Base-by-base conservation (phyloP, 768 basidiomycete genomes). In the Xerocomellus amylosporus region DNA sequence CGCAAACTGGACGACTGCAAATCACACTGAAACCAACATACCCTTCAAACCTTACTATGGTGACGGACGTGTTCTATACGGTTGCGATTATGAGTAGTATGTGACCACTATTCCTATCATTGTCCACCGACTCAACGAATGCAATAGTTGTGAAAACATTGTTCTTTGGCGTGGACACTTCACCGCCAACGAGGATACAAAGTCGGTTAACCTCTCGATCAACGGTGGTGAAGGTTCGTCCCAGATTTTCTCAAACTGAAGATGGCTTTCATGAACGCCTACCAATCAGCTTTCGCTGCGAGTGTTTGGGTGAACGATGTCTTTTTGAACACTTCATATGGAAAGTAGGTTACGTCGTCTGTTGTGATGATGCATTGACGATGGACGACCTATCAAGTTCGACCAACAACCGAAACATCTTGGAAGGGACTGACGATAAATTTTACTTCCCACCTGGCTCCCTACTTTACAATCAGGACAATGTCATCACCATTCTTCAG, bases 151-250 rank as follows among this genome's bases (percentile, higher is more conserved):
- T 58, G 90, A 93, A 70, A 90, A 90, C 62, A 75, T 80, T 7
- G 86, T 91, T 30, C 73, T 93, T 14, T 93, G 88, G 88, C 79
- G 88, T 31, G 91, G 91, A 1, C 87, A 91, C 68, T 93, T 93
- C 70, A 76, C 68, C 14, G 81, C 80, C 1, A 84, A 79, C 0
- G 83, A 84, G 13, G 62, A 65, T 2, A 85, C 85, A 64, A 82
- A 77, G 63, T 85, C 77, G 31, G 81, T 86, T 26, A 88, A 88
- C 56, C 71, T 93, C 13, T 86, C 85, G 1, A 86, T 93, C 63
- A 90, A 91, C 58, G 91, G 90, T 8, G 88, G 90, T 12, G 79
- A 82, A 78, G 88, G 87, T 86, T 52, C 17, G 69, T 56, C 31
- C 9, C 15, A 17, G 43, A 47, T 41, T 8, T 31, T 48, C 19